Evolutionary conservation across 306 rosid species (phyloP).

Genomic region (Ceratonia siliqua): DNA sequence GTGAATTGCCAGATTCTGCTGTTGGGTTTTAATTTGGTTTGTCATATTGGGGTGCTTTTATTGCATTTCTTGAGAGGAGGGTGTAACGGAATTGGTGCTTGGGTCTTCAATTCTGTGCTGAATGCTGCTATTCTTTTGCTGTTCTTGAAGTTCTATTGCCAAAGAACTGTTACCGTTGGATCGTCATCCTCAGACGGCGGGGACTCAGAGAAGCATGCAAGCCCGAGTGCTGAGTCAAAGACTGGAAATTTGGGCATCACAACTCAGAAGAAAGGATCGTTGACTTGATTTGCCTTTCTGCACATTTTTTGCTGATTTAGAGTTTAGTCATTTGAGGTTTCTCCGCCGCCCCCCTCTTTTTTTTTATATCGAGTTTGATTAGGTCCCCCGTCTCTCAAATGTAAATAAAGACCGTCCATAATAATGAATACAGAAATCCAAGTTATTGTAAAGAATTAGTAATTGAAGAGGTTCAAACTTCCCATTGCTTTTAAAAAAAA

Average conservation of each 20-base stretch:
- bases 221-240: background rate
- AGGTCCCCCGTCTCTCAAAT: background rate
- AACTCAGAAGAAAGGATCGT: background rate
- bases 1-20: constrained; percentile 47
- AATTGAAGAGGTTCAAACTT: background rate
- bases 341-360: no score
- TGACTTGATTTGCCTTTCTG: background rate
- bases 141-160: constrained; percentile 50
- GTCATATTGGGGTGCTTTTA: constrained; percentile 61
- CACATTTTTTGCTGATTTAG: background rate
- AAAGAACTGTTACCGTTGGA: background rate
- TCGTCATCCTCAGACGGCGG: background rate
- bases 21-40: constrained; percentile 51
- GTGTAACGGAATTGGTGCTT: constrained; percentile 83
- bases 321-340: background rate
- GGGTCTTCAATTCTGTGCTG: constrained; percentile 60
- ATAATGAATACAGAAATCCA: background rate
- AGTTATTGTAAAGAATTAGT: background rate
- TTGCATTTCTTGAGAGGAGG: constrained; percentile 72
- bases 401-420: background rate
- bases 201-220: background rate
- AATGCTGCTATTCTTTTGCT: constrained; percentile 54
- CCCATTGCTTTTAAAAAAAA: no score
- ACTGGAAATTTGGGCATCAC: background rate
- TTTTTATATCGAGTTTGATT: background rate